These are phyloP conservation scores for Sclerotinia nivalis DNA, from an alignment of 2,329 filamentous ascomycete species.

Conservation along the genomic window DNA sequence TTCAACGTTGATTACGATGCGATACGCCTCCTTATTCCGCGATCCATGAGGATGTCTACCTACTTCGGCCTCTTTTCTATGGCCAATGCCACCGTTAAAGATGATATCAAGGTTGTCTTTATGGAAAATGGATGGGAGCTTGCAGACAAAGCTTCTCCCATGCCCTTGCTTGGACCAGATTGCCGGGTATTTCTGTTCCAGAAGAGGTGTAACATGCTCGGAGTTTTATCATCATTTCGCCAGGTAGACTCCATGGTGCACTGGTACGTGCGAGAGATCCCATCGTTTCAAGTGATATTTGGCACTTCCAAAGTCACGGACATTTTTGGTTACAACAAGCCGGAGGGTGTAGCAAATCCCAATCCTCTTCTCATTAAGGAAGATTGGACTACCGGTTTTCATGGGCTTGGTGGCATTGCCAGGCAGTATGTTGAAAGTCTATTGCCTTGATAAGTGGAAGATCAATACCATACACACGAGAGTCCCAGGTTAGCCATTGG, in stretches of 20 bases:
- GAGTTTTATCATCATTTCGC: no score
- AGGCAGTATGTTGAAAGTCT: constrained; percentile 2
- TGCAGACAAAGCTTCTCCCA: no score
- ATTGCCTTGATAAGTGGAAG: not conserved
- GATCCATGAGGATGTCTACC: no score
- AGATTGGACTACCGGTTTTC: not conserved
- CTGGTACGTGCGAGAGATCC: no score
- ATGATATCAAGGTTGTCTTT: not conserved
- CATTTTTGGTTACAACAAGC: not conserved
- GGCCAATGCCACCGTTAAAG: not conserved
- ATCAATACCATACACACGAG: not conserved
- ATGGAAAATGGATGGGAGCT: not conserved
- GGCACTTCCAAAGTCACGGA: not conserved
- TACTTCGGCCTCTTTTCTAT: not conserved
- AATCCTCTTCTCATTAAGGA: not conserved
- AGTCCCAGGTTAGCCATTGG: not conserved
- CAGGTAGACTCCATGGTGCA: no score
- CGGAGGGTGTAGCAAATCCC: not conserved
- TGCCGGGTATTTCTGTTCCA: not conserved
- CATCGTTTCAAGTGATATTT: not conserved
- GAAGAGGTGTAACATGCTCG: no score
- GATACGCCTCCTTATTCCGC: no score
- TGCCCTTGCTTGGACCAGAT: not conserved
- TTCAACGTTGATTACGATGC: not conserved
- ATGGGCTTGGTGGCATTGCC: not conserved